phyloP scores from a whole-genome alignment of 805 yeast species.

The Scheffersomyces spartinae region DNA sequence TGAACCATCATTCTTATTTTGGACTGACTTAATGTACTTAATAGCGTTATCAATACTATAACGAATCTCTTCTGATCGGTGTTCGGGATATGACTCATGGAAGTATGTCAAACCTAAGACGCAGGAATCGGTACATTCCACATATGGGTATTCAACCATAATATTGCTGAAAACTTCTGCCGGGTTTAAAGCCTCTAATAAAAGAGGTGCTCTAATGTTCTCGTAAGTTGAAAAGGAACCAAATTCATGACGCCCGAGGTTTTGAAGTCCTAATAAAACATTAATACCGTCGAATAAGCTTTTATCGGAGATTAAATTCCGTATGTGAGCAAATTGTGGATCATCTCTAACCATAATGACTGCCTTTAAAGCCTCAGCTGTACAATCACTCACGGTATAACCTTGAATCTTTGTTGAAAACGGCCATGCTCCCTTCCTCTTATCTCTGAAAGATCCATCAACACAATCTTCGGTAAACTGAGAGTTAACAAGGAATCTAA shows the following conservation, averaged over 20 bases:
- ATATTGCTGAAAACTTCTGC: slow-evolving; percentile 98
- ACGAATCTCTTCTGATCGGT: slow-evolving; percentile 54
- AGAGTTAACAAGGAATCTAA: slow-evolving; percentile 61
- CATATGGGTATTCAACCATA: slow-evolving; percentile 98
- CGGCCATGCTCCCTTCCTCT: slow-evolving; percentile 87
- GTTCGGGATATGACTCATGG: slow-evolving; percentile 47
- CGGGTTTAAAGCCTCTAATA: slow-evolving; percentile 74
- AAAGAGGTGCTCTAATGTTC: slow-evolving; percentile 65
- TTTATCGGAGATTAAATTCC: slow-evolving; percentile 40
- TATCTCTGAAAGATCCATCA: slow-evolving; percentile 72
- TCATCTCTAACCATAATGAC: slow-evolving; percentile 80
- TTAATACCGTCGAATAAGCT: slow-evolving; percentile 63
- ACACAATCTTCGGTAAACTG: slow-evolving; percentile 78
- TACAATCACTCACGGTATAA: slow-evolving; percentile 91
- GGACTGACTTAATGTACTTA: slow-evolving; percentile 56
- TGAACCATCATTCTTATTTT: slow-evolving; percentile 64
- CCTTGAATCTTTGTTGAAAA: slow-evolving; percentile 95
- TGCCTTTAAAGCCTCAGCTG: slow-evolving; percentile 92
- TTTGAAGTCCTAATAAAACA: slow-evolving; percentile 64
- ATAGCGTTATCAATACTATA: slow-evolving; percentile 67
- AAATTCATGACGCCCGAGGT: slow-evolving; percentile 62
- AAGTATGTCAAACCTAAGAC: slow-evolving; percentile 82
- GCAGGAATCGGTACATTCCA: slow-evolving; percentile 94
- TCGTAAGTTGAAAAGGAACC: slow-evolving; percentile 95
- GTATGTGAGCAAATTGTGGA: slow-evolving; percentile 35